Conservation (phyloP, 805 yeast genomes). For the Starmerella bombicola region DNA sequence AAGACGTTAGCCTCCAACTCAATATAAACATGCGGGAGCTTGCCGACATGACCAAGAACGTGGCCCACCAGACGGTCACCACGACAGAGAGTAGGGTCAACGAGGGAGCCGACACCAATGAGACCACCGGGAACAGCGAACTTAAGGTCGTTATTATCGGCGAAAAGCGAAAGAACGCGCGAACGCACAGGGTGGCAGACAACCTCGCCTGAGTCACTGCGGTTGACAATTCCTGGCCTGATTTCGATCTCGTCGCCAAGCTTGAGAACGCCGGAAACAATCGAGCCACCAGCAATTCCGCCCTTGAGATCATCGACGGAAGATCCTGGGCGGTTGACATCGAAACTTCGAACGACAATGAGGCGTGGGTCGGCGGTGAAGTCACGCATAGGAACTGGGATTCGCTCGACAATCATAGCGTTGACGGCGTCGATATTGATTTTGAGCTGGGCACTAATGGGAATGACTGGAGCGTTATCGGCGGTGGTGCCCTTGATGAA, state of each 20-base stretch:
- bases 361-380: conserved; percentile 86
- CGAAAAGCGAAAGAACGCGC: conserved; percentile 83
- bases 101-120: conserved; percentile 98
- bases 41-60: conserved; percentile 95
- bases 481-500: conserved; percentile 97
- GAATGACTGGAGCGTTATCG: conserved; percentile 97
- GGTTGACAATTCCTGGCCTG: conserved; percentile 97
- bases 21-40: conserved; percentile 89
- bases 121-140: conserved; percentile 99
- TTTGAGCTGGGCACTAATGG: conserved; percentile 96
- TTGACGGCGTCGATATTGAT: conserved; percentile 98
- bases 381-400: conserved; percentile 95
- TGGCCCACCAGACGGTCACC: conserved; percentile 99
- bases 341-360: conserved; percentile 95
- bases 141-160: conserved; percentile 94
- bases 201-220: conserved; percentile 64
- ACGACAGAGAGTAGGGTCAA: conserved; percentile 97
- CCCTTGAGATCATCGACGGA: conserved; percentile 95
- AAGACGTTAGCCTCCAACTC: conserved; percentile 96
- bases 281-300: conserved; percentile 99
- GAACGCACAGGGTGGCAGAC: conserved; percentile 95
- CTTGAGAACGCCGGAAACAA: conserved; percentile 90
- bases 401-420: conserved; percentile 85
- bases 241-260: conserved; percentile 97
- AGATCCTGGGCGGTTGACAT: conserved; percentile 97